Evolutionary conservation across 805 yeast species (phyloP).

Genomic region (Lipomyces yamadae): DNA sequence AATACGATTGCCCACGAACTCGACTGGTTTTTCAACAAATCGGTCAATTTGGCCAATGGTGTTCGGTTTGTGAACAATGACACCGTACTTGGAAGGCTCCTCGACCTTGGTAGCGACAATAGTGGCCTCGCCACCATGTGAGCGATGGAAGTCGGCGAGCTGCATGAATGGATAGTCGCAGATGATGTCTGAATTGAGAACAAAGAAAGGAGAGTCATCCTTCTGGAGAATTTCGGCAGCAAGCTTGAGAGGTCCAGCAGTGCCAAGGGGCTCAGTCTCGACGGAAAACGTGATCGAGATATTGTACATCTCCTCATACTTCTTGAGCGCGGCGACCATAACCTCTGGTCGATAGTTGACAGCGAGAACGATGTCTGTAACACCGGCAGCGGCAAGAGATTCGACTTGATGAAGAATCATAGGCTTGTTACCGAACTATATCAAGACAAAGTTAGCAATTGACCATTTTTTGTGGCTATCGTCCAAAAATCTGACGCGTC

Average conservation of each 20-base stretch:
- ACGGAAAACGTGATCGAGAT: conserved; percentile 95
- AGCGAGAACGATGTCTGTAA: conserved; percentile 96
- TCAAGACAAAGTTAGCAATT: neutral
- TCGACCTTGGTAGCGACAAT: conserved; percentile 99
- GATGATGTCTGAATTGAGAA: conserved; percentile 96
- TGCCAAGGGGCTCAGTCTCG: conserved; percentile 98
- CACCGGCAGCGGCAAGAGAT: conserved; percentile 97
- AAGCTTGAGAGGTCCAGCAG: conserved; percentile 98
- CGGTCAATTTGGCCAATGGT: conserved; percentile 95
- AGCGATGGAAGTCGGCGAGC: conserved; percentile 87
- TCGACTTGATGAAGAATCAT: conserved; percentile 99
- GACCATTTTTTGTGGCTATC: neutral
- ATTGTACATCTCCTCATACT: conserved; percentile 94
- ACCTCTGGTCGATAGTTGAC: conserved; percentile 99
- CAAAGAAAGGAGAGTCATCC: conserved; percentile 96
- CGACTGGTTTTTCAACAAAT: conserved; percentile 99
- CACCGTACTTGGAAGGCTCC: conserved; percentile 99
- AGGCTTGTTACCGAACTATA: conserved; percentile 93
- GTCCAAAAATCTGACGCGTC: neutral
- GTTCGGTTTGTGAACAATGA: conserved; percentile 95
- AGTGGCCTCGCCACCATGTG: conserved; percentile 97
- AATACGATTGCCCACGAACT: conserved; percentile 99
- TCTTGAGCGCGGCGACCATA: conserved; percentile 92
- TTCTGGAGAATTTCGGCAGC: conserved; percentile 93
- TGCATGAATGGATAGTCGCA: conserved; percentile 98